A percentile compares a stretch with the other conserved stretches of the same genome.
phyloP scores from a whole-genome alignment of 192 early-diverging fungal genomes.

The Chytriomyces sp. region DNA sequence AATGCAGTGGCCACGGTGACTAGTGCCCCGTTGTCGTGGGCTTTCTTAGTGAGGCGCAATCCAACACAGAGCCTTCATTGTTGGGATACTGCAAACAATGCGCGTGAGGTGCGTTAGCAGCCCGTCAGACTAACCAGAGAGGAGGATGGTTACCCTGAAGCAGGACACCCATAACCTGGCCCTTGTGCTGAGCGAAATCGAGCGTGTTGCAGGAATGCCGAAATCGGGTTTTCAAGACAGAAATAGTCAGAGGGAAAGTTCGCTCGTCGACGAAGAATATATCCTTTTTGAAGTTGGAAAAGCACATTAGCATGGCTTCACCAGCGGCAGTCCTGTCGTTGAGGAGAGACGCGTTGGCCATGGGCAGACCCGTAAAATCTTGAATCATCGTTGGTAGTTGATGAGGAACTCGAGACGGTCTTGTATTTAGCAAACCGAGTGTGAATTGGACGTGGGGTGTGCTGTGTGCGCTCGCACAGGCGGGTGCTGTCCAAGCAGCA shows the following conservation, averaged over 20 bases:
- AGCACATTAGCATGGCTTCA: slow-evolving; percentile 95
- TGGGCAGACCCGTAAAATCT: slow-evolving; percentile 93
- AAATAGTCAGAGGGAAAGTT: slow-evolving; percentile 95
- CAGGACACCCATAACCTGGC: slow-evolving; percentile 85
- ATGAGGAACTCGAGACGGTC: slow-evolving; percentile 95
- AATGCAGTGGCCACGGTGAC: slow-evolving; percentile 93
- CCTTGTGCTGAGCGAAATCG: slow-evolving; percentile 74
- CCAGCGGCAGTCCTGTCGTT: slow-evolving; percentile 99
- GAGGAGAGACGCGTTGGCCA: slow-evolving; percentile 96
- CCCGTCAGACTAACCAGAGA: slow-evolving; percentile 13
- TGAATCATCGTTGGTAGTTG: slow-evolving; percentile 98
- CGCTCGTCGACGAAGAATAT: slow-evolving; percentile 92
- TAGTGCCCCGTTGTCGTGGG: slow-evolving; percentile 81
- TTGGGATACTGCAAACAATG: slow-evolving; percentile 80
- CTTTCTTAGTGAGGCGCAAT: slow-evolving; percentile 79
- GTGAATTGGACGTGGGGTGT: slow-evolving; percentile 91
- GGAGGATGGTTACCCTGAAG: no score
- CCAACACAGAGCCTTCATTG: slow-evolving; percentile 81
- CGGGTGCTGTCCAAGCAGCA: no score
- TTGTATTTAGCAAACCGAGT: neutral
- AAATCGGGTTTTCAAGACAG: slow-evolving; percentile 86
- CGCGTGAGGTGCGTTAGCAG: neutral
- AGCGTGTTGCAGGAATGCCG: slow-evolving; percentile 79
- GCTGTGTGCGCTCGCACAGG: slow-evolving; percentile 99
- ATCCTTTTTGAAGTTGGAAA: slow-evolving; percentile 69